Percentiles rank a stretch among this genome's conserved stretches.
These are phyloP conservation scores for Capsella bursapastoris DNA, from an alignment of 345 rosid genomes.

Conservation along the genomic window DNA sequence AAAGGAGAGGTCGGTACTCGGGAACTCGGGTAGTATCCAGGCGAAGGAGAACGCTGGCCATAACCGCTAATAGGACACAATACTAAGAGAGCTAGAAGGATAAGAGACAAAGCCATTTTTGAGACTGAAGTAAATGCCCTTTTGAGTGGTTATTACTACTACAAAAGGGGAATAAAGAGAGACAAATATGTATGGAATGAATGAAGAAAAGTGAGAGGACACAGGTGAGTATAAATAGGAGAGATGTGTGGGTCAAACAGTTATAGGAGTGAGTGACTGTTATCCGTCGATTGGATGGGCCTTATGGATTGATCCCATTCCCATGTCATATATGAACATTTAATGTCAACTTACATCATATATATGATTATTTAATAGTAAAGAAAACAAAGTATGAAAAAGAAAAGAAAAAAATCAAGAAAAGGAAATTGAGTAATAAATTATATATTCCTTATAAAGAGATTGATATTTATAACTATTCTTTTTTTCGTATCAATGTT, in stretches of 20 bases:
- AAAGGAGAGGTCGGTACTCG: slow-evolving; percentile 53
- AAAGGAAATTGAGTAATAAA: neutral
- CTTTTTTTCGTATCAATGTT: too few relatives aligned
- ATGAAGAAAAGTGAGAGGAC: slow-evolving; percentile 37
- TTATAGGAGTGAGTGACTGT: slow-evolving; percentile 33
- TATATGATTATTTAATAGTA: neutral
- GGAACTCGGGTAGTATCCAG: slow-evolving; percentile 83
- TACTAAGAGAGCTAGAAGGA: slow-evolving; percentile 41
- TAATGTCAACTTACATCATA: slow-evolving; percentile 36
- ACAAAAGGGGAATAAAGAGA: slow-evolving; percentile 24
- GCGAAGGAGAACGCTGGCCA: slow-evolving; percentile 73
- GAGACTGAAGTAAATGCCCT: neutral
- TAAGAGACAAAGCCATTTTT: slow-evolving; percentile 50
- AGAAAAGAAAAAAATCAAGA: neutral
- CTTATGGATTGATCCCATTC: slow-evolving; percentile 20
- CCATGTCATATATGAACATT: slow-evolving; percentile 20
- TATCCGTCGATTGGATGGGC: slow-evolving; percentile 41
- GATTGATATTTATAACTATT: too few relatives aligned
- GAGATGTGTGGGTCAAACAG: slow-evolving; percentile 31
- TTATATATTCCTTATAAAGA: neutral
- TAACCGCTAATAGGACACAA: slow-evolving; percentile 24
- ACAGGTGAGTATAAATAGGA: slow-evolving; percentile 37
- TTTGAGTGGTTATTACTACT: slow-evolving; percentile 41
- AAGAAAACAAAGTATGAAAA: neutral
- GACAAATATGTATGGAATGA: slow-evolving; percentile 24